Conservation (phyloP, 768 basidiomycete species). For the Phlegmacium glaucopus region DNA sequence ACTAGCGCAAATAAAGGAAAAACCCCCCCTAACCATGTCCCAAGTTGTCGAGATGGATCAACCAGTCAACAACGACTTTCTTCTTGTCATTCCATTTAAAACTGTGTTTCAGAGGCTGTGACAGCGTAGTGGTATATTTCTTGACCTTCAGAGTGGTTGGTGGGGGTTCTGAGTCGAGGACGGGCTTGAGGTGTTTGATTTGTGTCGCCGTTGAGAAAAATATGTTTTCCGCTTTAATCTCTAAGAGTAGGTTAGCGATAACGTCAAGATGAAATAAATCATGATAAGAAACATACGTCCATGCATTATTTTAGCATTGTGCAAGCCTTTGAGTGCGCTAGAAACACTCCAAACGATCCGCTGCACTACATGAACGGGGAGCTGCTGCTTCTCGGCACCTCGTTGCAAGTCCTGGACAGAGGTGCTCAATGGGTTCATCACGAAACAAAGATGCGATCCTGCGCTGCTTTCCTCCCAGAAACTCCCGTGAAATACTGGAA, state of each 20-base stretch:
- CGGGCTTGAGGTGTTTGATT: constrained; percentile 1
- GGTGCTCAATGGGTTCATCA: constrained; percentile 4
- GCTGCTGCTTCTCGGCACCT: constrained; percentile 2
- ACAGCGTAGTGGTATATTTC: constrained; percentile 4
- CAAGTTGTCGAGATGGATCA: constrained; percentile 4
- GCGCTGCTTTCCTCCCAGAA: constrained; percentile 8
- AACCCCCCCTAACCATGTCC: too few species aligned
- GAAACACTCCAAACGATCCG: constrained; percentile 3
- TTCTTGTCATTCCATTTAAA: constrained; percentile 10
- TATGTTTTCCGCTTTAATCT: constrained; percentile 9
- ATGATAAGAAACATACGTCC: constrained; percentile 6
- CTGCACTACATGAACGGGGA: constrained; percentile 14
- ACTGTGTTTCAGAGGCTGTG: constrained; percentile 10
- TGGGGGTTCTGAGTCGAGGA: constrained; percentile 7
- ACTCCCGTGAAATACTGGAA: constrained; percentile 7
- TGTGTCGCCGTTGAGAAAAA: constrained; percentile 3
- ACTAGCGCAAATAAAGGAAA: too few species aligned
- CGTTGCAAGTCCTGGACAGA: constrained; percentile 2
- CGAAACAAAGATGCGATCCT: constrained; percentile 13
- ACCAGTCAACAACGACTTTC: constrained; percentile 11
- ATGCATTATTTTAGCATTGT: constrained; percentile 13
- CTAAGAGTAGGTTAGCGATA: neutral
- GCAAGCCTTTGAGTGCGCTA: constrained; percentile 1
- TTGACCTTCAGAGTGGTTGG: constrained; percentile 3
- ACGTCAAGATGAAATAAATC: neutral